phyloP scores from a whole-genome alignment of 2,329 filamentous ascomycete genomes.

The Hymenoscyphus infarciens region DNA sequence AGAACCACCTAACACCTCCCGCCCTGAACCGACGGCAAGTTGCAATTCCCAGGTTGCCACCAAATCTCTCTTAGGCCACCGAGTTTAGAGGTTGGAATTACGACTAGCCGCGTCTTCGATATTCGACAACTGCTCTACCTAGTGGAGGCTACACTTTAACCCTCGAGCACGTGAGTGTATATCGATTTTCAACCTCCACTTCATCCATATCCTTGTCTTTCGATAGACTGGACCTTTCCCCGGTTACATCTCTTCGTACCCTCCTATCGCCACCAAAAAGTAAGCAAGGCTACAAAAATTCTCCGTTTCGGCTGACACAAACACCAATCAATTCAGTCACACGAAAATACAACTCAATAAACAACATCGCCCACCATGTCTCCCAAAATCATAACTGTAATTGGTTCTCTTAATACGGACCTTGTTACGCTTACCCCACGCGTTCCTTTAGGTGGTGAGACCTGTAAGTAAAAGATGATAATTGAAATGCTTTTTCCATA shows the following conservation, averaged over 20 bases:
- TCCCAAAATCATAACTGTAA: constrained; percentile 61
- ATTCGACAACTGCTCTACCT: not conserved
- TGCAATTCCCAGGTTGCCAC: not conserved
- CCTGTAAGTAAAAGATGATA: constrained; percentile 37
- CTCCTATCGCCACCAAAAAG: too few species aligned
- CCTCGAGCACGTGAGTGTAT: not conserved
- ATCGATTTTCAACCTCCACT: not conserved
- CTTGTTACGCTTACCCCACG: constrained; percentile 84
- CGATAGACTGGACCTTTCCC: too few species aligned
- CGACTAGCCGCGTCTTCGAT: not conserved
- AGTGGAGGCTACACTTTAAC: constrained; percentile 5
- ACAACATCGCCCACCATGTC: constrained; percentile 18
- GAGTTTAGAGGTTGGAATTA: not conserved
- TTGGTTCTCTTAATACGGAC: constrained; percentile 94
- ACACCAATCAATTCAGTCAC: too few species aligned
- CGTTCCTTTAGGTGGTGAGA: constrained; percentile 81
- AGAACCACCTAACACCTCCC: too few species aligned
- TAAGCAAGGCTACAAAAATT: too few species aligned
- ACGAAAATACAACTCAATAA: too few species aligned
- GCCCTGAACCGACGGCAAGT: not conserved
- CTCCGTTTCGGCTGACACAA: too few species aligned
- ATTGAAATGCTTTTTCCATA: too few species aligned
- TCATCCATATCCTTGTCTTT: not conserved
- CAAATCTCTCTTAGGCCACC: not conserved
- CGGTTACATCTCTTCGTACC: too few species aligned